Percentiles rank a stretch among this genome's conserved stretches.
phyloP scores from a whole-genome alignment of 2,329 filamentous ascomycete species.

The Metarhizium rileyi region DNA sequence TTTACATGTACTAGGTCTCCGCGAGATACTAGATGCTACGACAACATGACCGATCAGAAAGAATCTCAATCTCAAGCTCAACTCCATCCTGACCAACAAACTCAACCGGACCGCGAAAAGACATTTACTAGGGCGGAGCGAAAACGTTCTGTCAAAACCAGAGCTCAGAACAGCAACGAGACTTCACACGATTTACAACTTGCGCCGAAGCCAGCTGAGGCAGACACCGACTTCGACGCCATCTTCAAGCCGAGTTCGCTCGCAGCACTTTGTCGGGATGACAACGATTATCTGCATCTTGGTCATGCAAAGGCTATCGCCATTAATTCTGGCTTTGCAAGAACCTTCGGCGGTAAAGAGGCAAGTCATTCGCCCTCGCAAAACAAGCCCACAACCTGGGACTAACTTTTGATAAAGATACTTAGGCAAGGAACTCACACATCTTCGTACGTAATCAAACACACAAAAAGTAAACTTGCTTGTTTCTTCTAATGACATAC shows the following conservation, averaged over 20 bases:
- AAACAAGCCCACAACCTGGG: not conserved
- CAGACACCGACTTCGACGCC: conserved; percentile 38
- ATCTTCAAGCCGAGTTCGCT: conserved; percentile 79
- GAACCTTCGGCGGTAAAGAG: conserved; percentile 58
- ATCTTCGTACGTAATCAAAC: conserved; percentile 62
- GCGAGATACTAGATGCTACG: not conserved
- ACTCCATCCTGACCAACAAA: conserved; percentile 50
- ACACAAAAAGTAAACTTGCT: no score
- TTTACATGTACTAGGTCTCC: not conserved
- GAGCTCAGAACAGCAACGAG: conserved; percentile 49
- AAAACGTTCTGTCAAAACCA: conserved; percentile 49
- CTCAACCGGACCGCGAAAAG: no score
- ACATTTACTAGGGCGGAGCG: no score
- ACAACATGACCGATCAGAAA: not conserved
- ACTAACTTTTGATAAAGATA: not conserved
- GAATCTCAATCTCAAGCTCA: conserved; percentile 14
- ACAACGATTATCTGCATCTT: conserved; percentile 88
- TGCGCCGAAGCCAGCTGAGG: conserved; percentile 34
- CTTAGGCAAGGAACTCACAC: not conserved
- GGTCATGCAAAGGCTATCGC: conserved; percentile 94
- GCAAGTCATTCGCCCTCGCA: not conserved
- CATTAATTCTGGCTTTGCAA: conserved; percentile 91
- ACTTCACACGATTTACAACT: conserved; percentile 44
- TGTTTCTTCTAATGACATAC: no score
- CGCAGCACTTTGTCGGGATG: conserved; percentile 65